A percentile compares a stretch with the other conserved stretches of the same genome.
phyloP scores from a whole-genome alignment of 2,329 filamentous ascomycete species.

The Ascochyta pisi region DNA sequence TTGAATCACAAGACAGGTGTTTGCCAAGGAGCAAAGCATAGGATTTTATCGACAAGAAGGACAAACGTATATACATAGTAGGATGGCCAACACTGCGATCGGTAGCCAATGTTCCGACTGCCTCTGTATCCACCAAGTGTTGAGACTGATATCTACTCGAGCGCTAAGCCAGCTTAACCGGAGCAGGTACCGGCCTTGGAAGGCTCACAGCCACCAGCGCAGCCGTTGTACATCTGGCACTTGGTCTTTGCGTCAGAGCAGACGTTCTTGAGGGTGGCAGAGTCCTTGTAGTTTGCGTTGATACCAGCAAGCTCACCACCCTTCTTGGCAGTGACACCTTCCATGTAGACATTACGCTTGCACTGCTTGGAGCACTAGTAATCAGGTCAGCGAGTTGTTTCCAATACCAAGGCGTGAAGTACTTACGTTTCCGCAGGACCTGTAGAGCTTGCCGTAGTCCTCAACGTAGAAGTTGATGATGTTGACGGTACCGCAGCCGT shows the following conservation, averaged over 20 bases:
- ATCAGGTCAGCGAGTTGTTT: not conserved
- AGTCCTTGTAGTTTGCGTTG: slow-evolving; percentile 59
- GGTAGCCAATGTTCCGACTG: not conserved
- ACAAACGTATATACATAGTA: not conserved
- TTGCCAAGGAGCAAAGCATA: not conserved
- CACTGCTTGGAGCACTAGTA: slow-evolving; percentile 51
- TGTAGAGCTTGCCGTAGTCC: slow-evolving; percentile 52
- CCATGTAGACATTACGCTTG: slow-evolving; percentile 53
- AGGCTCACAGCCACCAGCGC: slow-evolving; percentile 37
- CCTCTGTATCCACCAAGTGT: not conserved
- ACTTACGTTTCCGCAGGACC: slow-evolving; percentile 52
- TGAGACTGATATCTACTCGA: not conserved
- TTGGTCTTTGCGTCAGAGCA: slow-evolving; percentile 30
- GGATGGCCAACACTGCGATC: not conserved
- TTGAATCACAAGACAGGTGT: not conserved
- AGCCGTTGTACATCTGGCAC: slow-evolving; percentile 41
- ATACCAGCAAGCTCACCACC: slow-evolving; percentile 55
- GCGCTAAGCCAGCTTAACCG: slow-evolving; percentile 17
- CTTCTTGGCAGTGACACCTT: slow-evolving; percentile 51
- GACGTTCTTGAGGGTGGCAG: slow-evolving; percentile 48
- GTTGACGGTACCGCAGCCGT: slow-evolving; percentile 49
- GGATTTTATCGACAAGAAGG: not conserved
- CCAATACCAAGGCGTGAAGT: not conserved
- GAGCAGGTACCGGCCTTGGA: slow-evolving; percentile 34
- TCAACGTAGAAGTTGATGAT: slow-evolving; percentile 45